Percentiles rank a stretch among this genome's conserved stretches.
Conservation (phyloP, 179 eudicot species). For the Silene vulgaris region DNA sequence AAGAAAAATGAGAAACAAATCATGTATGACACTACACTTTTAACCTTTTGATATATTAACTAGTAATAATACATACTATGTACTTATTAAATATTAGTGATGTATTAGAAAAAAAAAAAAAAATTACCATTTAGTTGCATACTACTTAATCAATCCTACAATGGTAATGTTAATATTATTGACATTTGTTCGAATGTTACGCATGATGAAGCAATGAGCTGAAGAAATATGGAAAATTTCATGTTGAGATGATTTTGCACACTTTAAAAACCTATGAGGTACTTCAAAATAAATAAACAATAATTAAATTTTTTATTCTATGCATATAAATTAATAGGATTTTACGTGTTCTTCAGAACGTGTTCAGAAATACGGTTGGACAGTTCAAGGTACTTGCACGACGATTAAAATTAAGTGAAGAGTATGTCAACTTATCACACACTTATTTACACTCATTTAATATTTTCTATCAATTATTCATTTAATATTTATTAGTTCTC, state of each 20-base stretch:
- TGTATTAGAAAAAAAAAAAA: background rate
- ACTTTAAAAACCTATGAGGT: conserved; percentile 32
- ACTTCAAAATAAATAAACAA: background rate
- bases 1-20: conserved; percentile 20
- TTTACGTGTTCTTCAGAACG: conserved; percentile 15
- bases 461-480: background rate
- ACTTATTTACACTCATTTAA: background rate
- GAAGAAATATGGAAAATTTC: conserved; percentile 16
- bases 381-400: conserved; percentile 21
- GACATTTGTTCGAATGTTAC: background rate
- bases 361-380: conserved; percentile 19
- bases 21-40: conserved; percentile 24
- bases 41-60: background rate
- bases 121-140: no score
- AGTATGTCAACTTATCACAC: conserved; percentile 14
- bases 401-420: conserved; percentile 24
- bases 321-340: background rate
- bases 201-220: conserved; percentile 28
- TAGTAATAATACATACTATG: background rate
- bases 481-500: background rate
- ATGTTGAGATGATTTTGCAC: conserved; percentile 15
- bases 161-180: background rate
- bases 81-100: background rate
- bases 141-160: no score
- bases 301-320: background rate